These are phyloP conservation scores for Fusarium musae DNA, from an alignment of 2,329 filamentous ascomycete genomes.

Conservation along the genomic window DNA sequence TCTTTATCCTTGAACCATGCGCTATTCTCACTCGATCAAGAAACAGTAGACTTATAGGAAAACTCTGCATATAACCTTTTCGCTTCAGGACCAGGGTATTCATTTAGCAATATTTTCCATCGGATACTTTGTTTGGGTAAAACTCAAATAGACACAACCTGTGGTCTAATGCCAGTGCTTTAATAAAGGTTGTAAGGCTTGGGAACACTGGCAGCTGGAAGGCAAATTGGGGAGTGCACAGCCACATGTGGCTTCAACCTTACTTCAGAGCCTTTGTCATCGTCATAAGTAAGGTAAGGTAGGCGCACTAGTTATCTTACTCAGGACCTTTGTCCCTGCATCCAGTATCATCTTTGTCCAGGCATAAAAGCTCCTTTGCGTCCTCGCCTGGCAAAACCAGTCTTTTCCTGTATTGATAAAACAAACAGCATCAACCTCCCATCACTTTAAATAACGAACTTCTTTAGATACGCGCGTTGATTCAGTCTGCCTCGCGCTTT, in stretches of 20 bases:
- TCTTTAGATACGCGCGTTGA: conserved; percentile 4
- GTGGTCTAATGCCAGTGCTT: not conserved
- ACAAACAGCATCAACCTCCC: not conserved
- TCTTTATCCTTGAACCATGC: not conserved
- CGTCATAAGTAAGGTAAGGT: conserved; percentile 32
- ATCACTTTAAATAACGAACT: not conserved
- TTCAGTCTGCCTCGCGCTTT: conserved; percentile 2
- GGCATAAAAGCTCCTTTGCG: conserved; percentile 4
- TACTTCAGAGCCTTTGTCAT: conserved; percentile 40
- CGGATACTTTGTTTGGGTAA: not conserved
- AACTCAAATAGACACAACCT: not conserved
- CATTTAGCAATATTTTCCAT: not conserved
- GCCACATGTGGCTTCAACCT: conserved; percentile 31
- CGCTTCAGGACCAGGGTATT: not conserved
- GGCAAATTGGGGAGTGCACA: conserved; percentile 3
- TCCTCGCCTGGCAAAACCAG: not conserved
- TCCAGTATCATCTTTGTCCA: conserved; percentile 26
- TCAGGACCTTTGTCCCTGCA: conserved; percentile 29
- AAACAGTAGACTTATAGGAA: not conserved
- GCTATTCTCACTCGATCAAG: not conserved
- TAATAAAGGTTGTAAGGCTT: not conserved
- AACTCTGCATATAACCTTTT: not conserved
- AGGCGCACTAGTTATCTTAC: conserved; percentile 4
- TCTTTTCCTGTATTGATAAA: not conserved
- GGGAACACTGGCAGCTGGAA: not conserved